Evolutionary conservation across 352 stramenopile genomes (phyloP).

Genomic region (Phytopythium mirpurense): DNA sequence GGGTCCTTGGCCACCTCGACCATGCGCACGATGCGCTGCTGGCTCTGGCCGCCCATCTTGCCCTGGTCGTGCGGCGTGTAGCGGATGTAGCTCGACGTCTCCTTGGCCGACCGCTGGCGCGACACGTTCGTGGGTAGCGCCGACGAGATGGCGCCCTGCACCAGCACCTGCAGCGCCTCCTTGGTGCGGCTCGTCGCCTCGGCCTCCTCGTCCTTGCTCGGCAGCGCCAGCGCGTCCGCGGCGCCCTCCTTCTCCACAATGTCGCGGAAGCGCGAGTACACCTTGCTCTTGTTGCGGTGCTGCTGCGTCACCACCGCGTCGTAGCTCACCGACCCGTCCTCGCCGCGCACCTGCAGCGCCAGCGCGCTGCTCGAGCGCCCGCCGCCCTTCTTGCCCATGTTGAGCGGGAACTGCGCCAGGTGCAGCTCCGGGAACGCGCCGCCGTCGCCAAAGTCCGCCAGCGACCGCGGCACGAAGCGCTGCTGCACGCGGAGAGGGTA

Average conservation of each 20-base stretch:
- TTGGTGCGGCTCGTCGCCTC: constrained; percentile 65
- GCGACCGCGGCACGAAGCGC: constrained; percentile 59
- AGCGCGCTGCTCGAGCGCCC: constrained; percentile 41
- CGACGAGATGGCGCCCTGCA: constrained; percentile 90
- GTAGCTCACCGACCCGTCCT: constrained; percentile 88
- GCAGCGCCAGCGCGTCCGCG: constrained; percentile 30
- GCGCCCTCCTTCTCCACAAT: constrained; percentile 89
- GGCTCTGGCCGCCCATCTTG: constrained; percentile 39
- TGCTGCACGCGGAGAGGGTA: constrained; percentile 53
- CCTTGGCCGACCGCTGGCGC: constrained; percentile 90
- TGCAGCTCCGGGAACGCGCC: constrained; percentile 98
- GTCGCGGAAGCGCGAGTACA: constrained; percentile 93
- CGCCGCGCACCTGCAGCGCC: constrained; percentile 91
- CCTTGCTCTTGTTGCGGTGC: constrained; percentile 91
- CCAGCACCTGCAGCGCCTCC: constrained; percentile 87
- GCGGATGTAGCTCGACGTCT: constrained; percentile 76
- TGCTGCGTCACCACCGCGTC: constrained; percentile 97
- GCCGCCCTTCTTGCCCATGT: constrained; percentile 92
- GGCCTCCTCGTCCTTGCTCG: constrained; percentile 55
- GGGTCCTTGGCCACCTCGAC: constrained; percentile 98
- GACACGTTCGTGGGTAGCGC: constrained; percentile 60
- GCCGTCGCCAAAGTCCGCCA: constrained; percentile 95
- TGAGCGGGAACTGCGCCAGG: constrained; percentile 94
- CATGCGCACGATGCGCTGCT: constrained; percentile 98
- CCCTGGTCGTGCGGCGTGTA: constrained; percentile 83